Base-by-base conservation (phyloP, 1,139 yeast species). In the Kodamaea sp. region DNA sequence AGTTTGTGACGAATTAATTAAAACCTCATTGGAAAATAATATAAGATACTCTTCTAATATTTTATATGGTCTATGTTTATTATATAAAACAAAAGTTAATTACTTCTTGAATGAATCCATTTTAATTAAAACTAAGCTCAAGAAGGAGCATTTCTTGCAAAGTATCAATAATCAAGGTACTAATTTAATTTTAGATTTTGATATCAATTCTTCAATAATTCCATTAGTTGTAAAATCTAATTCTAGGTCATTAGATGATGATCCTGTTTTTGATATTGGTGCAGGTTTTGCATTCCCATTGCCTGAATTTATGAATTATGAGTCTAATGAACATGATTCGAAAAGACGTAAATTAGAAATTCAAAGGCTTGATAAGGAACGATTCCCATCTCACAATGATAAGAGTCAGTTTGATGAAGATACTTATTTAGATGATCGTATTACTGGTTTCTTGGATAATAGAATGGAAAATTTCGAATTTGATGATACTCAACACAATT, bases 51-150 rank as follows among this genome's bases (percentile, higher is more conserved):
- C 73, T 0, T 76, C 85, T 0, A 73, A 63, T 40, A 55, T 82
- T 22, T 55, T 82, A 43, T 72, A 75, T 47, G 89, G 89, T 0
- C 67, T 80, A 2, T 65, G 83, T 0, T 52, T 81, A 30, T 67
- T 78, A 26, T 79, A 76, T 54, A 72, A 65, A 41, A 72, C 74
- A 32, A 76, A 80, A 50, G 66, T 74, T 0, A 68, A 68, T 4
- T 73, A 67, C 46, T 64, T 78, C 40, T 60, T 58, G 36, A 57
- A 59, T 43, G 79, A 73, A 39, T 25, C 35, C 39, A 49, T 54
- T 1, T 45, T 52, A 24, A 46, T 60, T 9, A 60, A 61, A 35
- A 52, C 58, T 5, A 53, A 59, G 34, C 45, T 69, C 10, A 60
- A 52, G 32, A 52, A 56, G 31, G 56, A 56, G 6, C 25, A 27